A percentile compares a stretch with the other conserved stretches of the same genome.
These are phyloP conservation scores for Moniliophthora roreri DNA, from an alignment of 1,284 basidiomycete species.

Conservation along the genomic window DNA sequence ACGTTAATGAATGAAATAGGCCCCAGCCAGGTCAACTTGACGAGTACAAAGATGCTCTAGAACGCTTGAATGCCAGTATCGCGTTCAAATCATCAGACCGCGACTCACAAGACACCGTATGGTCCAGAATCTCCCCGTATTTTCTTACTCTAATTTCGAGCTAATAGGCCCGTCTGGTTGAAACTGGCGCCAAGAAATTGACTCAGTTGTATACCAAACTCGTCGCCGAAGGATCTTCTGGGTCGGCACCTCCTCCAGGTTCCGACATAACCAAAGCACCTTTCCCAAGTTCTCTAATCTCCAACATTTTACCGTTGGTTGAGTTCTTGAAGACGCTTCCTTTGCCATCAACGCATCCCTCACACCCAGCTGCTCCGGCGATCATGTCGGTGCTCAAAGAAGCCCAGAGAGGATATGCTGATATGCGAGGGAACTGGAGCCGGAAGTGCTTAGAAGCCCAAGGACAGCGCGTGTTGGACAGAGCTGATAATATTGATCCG, in stretches of 20 bases:
- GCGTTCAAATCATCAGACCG: constrained; percentile 69
- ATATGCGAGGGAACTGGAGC: constrained; percentile 78
- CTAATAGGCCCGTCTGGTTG: constrained; percentile 65
- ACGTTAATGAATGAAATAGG: constrained; percentile 30
- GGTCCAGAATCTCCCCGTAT: constrained; percentile 17
- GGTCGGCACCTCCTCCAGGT: constrained; percentile 58
- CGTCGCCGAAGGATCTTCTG: constrained; percentile 78
- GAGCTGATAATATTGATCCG: constrained; percentile 63
- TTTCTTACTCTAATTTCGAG: constrained; percentile 1
- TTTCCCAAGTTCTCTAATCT: constrained; percentile 56
- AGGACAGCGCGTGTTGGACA: constrained; percentile 64
- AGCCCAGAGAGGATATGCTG: constrained; percentile 77
- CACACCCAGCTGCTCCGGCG: constrained; percentile 66
- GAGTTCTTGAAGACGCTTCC: constrained; percentile 69
- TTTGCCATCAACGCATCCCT: constrained; percentile 72
- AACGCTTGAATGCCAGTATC: constrained; percentile 74
- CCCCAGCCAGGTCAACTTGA: constrained; percentile 68
- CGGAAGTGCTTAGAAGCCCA: constrained; percentile 70
- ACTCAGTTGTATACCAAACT: constrained; percentile 77
- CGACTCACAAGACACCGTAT: constrained; percentile 59
- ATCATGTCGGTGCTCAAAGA: constrained; percentile 69
- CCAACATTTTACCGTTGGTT: constrained; percentile 60
- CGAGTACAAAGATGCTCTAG: constrained; percentile 67
- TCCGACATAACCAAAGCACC: constrained; percentile 51
- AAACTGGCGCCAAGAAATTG: constrained; percentile 79